These are phyloP conservation scores for Nicotiana undulata DNA, from an alignment of 257 asterid genomes.

Conservation along the genomic window DNA sequence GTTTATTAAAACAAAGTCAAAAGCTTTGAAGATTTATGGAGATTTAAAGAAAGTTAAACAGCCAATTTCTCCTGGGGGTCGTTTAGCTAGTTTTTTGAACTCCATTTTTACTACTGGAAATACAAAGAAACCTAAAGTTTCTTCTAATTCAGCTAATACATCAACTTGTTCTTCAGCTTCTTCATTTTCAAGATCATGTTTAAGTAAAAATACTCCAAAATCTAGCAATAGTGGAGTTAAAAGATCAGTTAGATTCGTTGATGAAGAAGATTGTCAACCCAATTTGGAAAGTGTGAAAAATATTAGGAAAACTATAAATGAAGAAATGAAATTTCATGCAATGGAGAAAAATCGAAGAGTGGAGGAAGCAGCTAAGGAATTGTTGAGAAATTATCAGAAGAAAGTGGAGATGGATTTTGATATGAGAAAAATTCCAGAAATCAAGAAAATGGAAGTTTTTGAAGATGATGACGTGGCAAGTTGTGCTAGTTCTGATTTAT, in stretches of 20 bases:
- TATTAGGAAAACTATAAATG: slow-evolving; percentile 20
- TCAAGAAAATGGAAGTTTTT: slow-evolving; percentile 9
- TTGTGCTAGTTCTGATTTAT: slow-evolving; percentile 76
- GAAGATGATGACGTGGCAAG: slow-evolving; percentile 60
- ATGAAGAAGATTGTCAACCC: slow-evolving; percentile 57
- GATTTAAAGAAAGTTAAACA: slow-evolving; percentile 81
- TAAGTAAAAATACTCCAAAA: slow-evolving; percentile 60
- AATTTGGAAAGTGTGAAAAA: slow-evolving; percentile 12
- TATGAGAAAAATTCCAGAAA: slow-evolving; percentile 12
- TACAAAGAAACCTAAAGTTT: slow-evolving; percentile 40
- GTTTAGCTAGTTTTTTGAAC: slow-evolving; percentile 65
- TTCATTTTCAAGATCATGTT: slow-evolving; percentile 80
- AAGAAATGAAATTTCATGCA: slow-evolving; percentile 45
- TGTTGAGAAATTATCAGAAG: slow-evolving; percentile 52
- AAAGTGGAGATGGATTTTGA: slow-evolving; percentile 23
- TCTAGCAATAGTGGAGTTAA: slow-evolving; percentile 29
- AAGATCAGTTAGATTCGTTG: slow-evolving; percentile 70
- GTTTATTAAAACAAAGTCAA: slow-evolving; percentile 52
- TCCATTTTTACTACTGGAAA: slow-evolving; percentile 61
- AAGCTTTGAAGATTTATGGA: slow-evolving; percentile 70
- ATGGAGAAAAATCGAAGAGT: slow-evolving; percentile 58
- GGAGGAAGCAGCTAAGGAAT: slow-evolving; percentile 55
- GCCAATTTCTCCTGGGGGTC: slow-evolving; percentile 84
- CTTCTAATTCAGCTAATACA: slow-evolving; percentile 46
- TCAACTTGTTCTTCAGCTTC: slow-evolving; percentile 81